These are phyloP conservation scores for Leptographium flavum DNA, from an alignment of 2,329 filamentous ascomycete genomes.

Conservation along the genomic window DNA sequence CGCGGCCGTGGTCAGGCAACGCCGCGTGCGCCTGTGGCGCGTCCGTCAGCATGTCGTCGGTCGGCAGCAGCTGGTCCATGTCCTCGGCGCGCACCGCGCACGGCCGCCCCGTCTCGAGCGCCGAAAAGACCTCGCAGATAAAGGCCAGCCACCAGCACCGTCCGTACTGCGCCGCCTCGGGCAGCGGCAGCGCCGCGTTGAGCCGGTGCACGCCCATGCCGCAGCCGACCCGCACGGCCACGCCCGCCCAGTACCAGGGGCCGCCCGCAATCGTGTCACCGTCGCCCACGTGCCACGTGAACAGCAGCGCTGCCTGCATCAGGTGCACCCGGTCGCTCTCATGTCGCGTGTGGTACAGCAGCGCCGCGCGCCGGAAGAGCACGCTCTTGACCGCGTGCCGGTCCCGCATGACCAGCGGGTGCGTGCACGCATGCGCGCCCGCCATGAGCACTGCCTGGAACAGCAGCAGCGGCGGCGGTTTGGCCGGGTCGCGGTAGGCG, in stretches of 20 bases:
- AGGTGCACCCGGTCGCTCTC: constrained; percentile 15
- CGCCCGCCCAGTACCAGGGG: constrained; percentile 15
- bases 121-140: constrained; percentile 4
- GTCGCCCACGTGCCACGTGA: constrained; percentile 15
- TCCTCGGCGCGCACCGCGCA: constrained; percentile 3
- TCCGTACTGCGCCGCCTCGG: background rate
- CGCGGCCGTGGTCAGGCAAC: background rate
- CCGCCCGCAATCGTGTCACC: constrained; percentile 13
- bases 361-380: constrained; percentile 14
- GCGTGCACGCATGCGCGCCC: constrained; percentile 13
- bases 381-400: constrained; percentile 12
- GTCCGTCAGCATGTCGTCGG: background rate
- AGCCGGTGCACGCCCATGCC: constrained; percentile 16
- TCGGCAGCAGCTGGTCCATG: background rate
- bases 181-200: constrained; percentile 1
- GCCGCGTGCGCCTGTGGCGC: background rate
- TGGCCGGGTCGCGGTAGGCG: constrained; percentile 1
- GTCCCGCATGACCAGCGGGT: constrained; percentile 13
- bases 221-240: constrained; percentile 15
- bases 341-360: constrained; percentile 15
- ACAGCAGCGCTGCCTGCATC: constrained; percentile 15
- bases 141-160: constrained; percentile 6
- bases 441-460: constrained; percentile 17
- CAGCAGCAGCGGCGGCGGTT: constrained; percentile 15
- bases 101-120: constrained; percentile 5